Evolutionary conservation across 495 filamentous ascomycete species (phyloP), one percentile per base, ranked within the genome.

Genomic region (Lasiosphaeria hispida): DNA sequence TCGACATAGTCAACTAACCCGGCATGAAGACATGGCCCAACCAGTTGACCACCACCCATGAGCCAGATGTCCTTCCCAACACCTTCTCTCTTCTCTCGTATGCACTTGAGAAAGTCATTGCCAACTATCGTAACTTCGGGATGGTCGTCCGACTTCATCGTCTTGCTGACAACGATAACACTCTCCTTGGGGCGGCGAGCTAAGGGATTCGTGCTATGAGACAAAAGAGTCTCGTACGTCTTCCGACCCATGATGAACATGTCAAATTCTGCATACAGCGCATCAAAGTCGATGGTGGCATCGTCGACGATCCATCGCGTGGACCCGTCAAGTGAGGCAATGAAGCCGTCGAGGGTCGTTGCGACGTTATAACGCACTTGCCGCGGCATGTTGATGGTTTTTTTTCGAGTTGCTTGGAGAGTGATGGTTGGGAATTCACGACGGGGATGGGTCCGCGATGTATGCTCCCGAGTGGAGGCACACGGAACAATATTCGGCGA

Each of bases 1-100:
- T 64, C 62, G 1, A 64, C 54, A 4, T 44, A 19, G 37, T 64
- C 62, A n/a, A 64, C 53, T 53, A 64, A 10, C 23, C 58, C 35
- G 7, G 36, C 49, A 17, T 43, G 10, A 38, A 64, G 3, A 48
- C 60, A 39, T 19, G 37, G 2, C 38, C 62, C 62, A 10, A 45
- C 62, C 54, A 64, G 7, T 49, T 55, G 37, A 0, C 61, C 57
- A 2, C 62, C 62, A 0, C 62, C 62, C 58, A 64, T 64, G 3
- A 61, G 38, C 62, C 62, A 64, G 10, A 61, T 52, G 47, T 64
- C 61, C 58, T 37, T 55, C 0, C 40, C 39, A 15, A 23, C 14
- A 14, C 13, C 23, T 14, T 1, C 48, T 43, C 44, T 58, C 30
- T 36, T 15, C 37, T 37, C 43, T 45, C 52, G 44, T 19, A 61